Conservation (phyloP, 2,329 filamentous ascomycete genomes). For the Triangularia setosa region DNA sequence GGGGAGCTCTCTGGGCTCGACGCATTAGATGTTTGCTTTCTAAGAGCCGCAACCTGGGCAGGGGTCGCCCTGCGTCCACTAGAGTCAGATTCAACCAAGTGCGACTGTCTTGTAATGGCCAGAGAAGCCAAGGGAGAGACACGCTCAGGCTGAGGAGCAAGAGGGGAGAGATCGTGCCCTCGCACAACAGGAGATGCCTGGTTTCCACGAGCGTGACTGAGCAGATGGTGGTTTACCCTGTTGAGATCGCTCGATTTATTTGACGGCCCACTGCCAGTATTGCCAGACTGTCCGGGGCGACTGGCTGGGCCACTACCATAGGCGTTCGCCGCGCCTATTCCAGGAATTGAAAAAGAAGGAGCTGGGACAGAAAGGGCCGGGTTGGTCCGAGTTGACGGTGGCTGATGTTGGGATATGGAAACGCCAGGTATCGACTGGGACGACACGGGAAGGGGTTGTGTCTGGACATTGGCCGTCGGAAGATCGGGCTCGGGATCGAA, state of each 20-base stretch:
- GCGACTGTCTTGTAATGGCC: conserved; percentile 41
- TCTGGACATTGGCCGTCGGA: conserved; percentile 9
- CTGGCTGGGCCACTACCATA: conserved; percentile 37
- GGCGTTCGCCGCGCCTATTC: background rate
- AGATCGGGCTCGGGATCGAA: conserved; percentile 26
- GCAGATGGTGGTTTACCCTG: conserved; percentile 34
- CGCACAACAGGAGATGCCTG: conserved; percentile 62
- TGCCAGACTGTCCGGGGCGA: conserved; percentile 40
- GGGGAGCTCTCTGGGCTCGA: conserved; percentile 61
- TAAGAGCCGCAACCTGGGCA: conserved; percentile 55
- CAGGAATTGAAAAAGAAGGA: conserved; percentile 23
- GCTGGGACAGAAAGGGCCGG: background rate
- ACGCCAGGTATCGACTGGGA: conserved; percentile 2
- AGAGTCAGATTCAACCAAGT: conserved; percentile 30
- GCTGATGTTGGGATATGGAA: conserved; percentile 9
- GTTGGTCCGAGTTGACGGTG: background rate
- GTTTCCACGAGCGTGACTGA: conserved; percentile 38
- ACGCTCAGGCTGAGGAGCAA: conserved; percentile 72
- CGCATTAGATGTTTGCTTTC: conserved; percentile 44
- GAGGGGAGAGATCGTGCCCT: conserved; percentile 67
- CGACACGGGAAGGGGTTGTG: conserved; percentile 5
- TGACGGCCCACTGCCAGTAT: conserved; percentile 34
- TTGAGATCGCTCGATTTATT: conserved; percentile 34
- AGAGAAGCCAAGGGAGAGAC: conserved; percentile 57
- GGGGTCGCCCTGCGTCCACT: conserved; percentile 39